Conservation (phyloP, 1,284 basidiomycete genomes). For the Mycena citricolor region DNA sequence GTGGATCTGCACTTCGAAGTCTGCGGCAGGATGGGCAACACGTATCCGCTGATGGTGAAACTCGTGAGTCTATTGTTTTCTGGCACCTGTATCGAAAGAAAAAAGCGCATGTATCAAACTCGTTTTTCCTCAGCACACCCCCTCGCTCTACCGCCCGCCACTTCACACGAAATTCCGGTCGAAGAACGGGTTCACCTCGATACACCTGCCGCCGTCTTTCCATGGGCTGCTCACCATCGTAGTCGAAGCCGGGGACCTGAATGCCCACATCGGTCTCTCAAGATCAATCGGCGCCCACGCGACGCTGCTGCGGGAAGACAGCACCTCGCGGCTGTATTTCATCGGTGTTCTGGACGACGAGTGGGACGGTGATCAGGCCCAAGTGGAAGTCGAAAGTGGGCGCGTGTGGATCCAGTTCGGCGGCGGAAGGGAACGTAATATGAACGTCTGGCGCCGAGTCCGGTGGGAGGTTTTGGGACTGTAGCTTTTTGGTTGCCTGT, state of each 20-base stretch:
- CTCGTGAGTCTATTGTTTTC: conserved; percentile 30
- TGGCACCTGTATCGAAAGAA: neutral
- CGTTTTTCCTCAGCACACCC: conserved; percentile 10
- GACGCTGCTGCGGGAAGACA: conserved; percentile 21
- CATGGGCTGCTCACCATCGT: conserved; percentile 16
- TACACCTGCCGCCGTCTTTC: conserved; percentile 22
- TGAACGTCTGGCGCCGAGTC: conserved; percentile 17
- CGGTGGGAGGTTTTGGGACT: conserved; percentile 21
- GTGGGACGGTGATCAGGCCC: conserved; percentile 21
- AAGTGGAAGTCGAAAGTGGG: conserved; percentile 14
- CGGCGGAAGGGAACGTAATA: conserved; percentile 16
- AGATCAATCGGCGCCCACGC: conserved; percentile 15
- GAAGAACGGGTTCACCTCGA: conserved; percentile 19
- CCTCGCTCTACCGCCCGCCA: conserved; percentile 16
- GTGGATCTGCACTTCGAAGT: conserved; percentile 26
- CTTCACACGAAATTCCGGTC: conserved; percentile 8
- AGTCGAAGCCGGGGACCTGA: conserved; percentile 18
- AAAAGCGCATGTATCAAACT: neutral
- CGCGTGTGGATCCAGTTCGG: conserved; percentile 20
- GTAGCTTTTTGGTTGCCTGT: no score
- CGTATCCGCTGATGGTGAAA: conserved; percentile 34
- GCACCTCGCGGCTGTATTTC: conserved; percentile 20
- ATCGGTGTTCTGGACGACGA: conserved; percentile 16
- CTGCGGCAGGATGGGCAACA: conserved; percentile 20
- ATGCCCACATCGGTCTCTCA: conserved; percentile 16